Conservation (phyloP, 192 early-diverging fungal species). For the Coemansia sp. region DNA sequence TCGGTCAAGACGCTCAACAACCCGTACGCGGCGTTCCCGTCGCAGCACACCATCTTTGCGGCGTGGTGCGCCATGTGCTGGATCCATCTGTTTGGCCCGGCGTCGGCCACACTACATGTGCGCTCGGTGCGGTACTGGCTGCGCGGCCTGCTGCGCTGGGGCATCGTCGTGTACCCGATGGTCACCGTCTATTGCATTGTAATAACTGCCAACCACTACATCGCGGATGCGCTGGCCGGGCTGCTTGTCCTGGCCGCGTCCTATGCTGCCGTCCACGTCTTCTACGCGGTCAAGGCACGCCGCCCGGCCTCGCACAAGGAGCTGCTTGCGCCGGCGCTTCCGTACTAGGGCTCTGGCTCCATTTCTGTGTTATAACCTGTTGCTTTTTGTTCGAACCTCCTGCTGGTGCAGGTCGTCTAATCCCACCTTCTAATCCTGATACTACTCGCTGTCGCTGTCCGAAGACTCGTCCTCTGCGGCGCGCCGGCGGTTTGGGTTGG, state of each 20-base stretch:
- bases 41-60: conserved; percentile 49
- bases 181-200: conserved; percentile 49
- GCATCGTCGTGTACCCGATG: conserved; percentile 37
- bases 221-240: conserved; percentile 41
- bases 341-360: not conserved
- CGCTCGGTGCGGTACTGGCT: conserved; percentile 33
- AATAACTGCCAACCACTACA: conserved; percentile 47
- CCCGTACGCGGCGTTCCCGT: conserved; percentile 49
- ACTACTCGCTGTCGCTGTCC: conserved; percentile 5
- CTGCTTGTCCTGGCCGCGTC: conserved; percentile 40
- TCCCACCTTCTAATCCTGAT: not conserved
- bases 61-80: conserved; percentile 45
- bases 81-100: conserved; percentile 45
- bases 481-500: conserved; percentile 8
- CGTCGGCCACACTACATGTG: conserved; percentile 2
- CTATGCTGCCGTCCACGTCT: conserved; percentile 34
- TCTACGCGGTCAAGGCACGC: conserved; percentile 26
- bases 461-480: not conserved
- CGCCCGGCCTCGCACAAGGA: conserved; percentile 10
- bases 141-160: conserved; percentile 40
- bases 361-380: not conserved
- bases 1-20: conserved; percentile 51
- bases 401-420: not conserved
- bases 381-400: not conserved
- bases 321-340: not conserved